Evolutionary conservation across 441 rosid genomes (phyloP).

Genomic region (Euphorbia celastroides): DNA sequence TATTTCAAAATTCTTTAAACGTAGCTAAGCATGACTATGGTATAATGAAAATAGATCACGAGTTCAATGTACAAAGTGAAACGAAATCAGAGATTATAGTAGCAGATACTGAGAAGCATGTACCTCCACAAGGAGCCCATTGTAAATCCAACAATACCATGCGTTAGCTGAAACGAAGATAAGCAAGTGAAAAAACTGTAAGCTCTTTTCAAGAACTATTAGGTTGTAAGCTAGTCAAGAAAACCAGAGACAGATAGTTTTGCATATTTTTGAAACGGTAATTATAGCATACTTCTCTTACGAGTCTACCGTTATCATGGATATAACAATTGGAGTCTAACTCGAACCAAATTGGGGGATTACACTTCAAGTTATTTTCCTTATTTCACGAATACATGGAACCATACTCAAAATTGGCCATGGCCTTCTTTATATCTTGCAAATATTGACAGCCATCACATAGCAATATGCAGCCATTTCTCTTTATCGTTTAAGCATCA

Average conservation of each 20-base stretch:
- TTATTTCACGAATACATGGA: not conserved
- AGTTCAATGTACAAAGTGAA: too few species aligned
- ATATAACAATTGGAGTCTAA: too few species aligned
- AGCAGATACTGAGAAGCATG: too few species aligned
- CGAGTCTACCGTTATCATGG: too few species aligned
- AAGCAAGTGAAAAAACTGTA: conserved; percentile 1
- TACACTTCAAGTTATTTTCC: not conserved
- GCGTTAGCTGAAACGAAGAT: conserved; percentile 55
- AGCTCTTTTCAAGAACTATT: not conserved
- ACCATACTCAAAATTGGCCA: not conserved
- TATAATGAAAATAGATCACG: too few species aligned
- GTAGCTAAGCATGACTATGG: too few species aligned
- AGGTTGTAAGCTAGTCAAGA: not conserved
- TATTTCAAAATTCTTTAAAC: too few species aligned
- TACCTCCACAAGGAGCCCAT: conserved; percentile 94
- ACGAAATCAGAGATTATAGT: too few species aligned
- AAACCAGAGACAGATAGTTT: not conserved
- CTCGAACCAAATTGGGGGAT: too few species aligned
- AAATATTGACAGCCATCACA: too few species aligned
- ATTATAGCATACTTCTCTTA: not conserved
- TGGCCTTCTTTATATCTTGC: not conserved
- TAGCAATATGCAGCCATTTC: not conserved
- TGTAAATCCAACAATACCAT: conserved; percentile 75
- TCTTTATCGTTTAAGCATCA: not conserved
- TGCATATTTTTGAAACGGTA: conserved; percentile 4